Base-by-base conservation (phyloP, 305 asterid species). In the Coffea humblotiana region DNA sequence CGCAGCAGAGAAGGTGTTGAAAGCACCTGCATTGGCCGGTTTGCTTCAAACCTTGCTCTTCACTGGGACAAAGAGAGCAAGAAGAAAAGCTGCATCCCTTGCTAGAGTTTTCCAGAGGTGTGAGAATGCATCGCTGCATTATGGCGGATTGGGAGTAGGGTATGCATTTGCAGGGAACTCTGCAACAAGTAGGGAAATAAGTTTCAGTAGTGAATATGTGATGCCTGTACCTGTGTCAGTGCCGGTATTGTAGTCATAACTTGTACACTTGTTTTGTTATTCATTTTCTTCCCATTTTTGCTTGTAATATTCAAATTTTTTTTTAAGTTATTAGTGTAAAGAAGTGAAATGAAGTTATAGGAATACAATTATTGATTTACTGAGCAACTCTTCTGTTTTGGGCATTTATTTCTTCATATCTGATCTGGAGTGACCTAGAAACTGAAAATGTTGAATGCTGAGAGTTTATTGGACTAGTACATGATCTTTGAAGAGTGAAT, bases 81-180 rank as follows among this genome's bases (percentile, higher is more conserved):
- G 97, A 88, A 83, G 99, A 81, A 95, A 95, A 82, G 98, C 98
- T 1, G 97, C 98, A 14, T 95, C 98, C 0, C 91, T 95, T 71
- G 99, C 97, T 77, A 78, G 97, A 71, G 97, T 95, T 40, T 90
- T 91, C 80, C 99, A 89, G 76, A 88, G 96, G 85, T 85, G 94
- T 45, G 96, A 92, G 81, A 83, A 84, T 60, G 85, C 86, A 4
- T 84, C 90, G 0, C 69, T 90, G 45, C 91, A 85, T 78, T 89
- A 78, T 47, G 91, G 95, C 11, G 94, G 95, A 49, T 80, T 89
- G 48, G 90, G 91, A 7, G 83, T 92, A 21, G 94, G 97, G 66
- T 91, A 88, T 80, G 90, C 87, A 52, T 89, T 83, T 78, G 88
- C 91, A 2, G 91, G 91, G 60, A 87, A 87, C 88, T 82, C 92